phyloP scores from a whole-genome alignment of 2,329 filamentous ascomycete genomes.

The Bipolaris oryzae region DNA sequence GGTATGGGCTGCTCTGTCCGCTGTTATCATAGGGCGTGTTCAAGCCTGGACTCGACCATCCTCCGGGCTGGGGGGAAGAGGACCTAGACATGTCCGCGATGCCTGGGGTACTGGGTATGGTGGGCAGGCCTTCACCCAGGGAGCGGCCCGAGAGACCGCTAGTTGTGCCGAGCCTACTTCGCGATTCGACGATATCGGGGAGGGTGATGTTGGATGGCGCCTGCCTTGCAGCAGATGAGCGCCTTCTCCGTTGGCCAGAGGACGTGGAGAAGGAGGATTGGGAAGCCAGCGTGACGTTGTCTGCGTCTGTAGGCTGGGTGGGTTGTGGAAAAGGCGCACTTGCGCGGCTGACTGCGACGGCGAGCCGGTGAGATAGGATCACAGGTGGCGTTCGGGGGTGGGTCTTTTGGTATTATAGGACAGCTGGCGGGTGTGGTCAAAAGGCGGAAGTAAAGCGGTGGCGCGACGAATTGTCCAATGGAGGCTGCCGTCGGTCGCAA shows the following conservation, averaged over 20 bases:
- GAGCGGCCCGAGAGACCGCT: constrained; percentile 42
- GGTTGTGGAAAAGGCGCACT: constrained; percentile 28
- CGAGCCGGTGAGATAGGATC: constrained; percentile 18
- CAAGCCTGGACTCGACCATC: constrained; percentile 85
- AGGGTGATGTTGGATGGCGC: constrained; percentile 40
- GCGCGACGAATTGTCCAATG: constrained; percentile 32
- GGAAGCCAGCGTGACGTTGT: constrained; percentile 48
- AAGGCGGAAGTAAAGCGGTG: constrained; percentile 28
- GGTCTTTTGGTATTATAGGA: constrained; percentile 23
- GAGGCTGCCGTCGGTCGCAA: constrained; percentile 15
- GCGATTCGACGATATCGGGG: constrained; percentile 31
- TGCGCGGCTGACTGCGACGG: constrained; percentile 32
- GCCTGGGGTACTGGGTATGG: constrained; percentile 48
- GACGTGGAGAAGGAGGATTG: constrained; percentile 46
- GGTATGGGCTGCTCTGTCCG: constrained; percentile 70
- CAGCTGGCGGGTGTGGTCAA: constrained; percentile 31
- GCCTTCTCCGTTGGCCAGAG: constrained; percentile 49
- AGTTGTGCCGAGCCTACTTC: constrained; percentile 39
- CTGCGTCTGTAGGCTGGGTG: constrained; percentile 29
- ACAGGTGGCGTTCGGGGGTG: constrained; percentile 15
- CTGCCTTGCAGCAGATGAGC: constrained; percentile 48
- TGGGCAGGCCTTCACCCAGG: constrained; percentile 43
- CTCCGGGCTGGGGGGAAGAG: constrained; percentile 83
- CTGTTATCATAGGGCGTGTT: constrained; percentile 68
- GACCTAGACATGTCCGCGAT: constrained; percentile 75